phyloP scores from a whole-genome alignment of 768 basidiomycete species.

The Hydnomerulius pinastri region DNA sequence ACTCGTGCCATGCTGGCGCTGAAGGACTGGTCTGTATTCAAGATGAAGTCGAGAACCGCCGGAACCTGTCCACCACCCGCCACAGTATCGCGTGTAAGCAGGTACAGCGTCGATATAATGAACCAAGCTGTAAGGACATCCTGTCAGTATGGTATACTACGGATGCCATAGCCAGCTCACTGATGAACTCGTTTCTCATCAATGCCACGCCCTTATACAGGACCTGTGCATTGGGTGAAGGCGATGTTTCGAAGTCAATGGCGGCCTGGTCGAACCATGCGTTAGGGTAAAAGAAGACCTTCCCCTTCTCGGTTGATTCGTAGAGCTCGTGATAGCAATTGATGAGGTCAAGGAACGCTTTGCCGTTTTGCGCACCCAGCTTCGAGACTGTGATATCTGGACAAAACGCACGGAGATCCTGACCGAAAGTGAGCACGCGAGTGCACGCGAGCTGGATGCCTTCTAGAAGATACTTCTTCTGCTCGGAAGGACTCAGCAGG shows the following conservation, averaged over 20 bases:
- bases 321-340: background rate
- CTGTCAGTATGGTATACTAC: too few relatives aligned
- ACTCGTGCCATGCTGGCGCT: background rate
- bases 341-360: constrained; percentile 5
- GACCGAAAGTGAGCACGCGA: background rate
- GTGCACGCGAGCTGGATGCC: constrained; percentile 14
- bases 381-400: constrained; percentile 15
- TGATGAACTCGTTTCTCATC: constrained; percentile 17
- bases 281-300: background rate
- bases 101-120: background rate
- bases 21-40: constrained; percentile 1
- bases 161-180: constrained; percentile 7
- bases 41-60: background rate
- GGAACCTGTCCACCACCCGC: background rate
- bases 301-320: background rate
- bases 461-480: constrained; percentile 12
- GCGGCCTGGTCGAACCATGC: constrained; percentile 4
- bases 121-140: constrained; percentile 5
- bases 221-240: too few relatives aligned
- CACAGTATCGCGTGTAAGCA: background rate
- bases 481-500: constrained; percentile 13
- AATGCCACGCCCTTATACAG: too few relatives aligned
- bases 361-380: constrained; percentile 9
- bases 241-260: too few relatives aligned
- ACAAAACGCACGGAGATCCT: constrained; percentile 18